A percentile compares a stretch with the other conserved stretches of the same genome.
Conservation (phyloP, 2,329 filamentous ascomycete genomes). For the Westerdykella ornata region DNA sequence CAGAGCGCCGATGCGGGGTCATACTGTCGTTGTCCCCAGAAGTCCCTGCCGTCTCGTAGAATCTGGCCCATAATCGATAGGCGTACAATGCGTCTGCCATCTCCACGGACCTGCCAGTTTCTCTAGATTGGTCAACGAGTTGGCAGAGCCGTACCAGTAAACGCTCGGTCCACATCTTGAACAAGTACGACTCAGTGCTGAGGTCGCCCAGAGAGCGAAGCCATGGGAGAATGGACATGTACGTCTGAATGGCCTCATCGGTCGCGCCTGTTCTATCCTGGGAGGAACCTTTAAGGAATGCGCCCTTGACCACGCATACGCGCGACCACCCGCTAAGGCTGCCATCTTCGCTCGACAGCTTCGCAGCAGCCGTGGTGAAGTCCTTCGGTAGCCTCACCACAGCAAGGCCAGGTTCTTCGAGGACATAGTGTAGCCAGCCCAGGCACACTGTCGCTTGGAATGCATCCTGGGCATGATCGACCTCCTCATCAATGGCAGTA, state of each 20-base stretch:
- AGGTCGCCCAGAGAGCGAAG: slow-evolving; percentile 52
- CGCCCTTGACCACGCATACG: slow-evolving; percentile 71
- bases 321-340: slow-evolving; percentile 66
- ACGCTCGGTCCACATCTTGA: slow-evolving; percentile 71
- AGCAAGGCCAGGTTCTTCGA: slow-evolving; percentile 61
- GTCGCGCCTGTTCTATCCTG: slow-evolving; percentile 39
- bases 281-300: slow-evolving; percentile 61
- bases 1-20: slow-evolving; percentile 48
- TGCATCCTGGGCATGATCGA: slow-evolving; percentile 46
- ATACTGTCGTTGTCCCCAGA: slow-evolving; percentile 13
- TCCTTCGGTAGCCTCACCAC: slow-evolving; percentile 57
- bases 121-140: slow-evolving; percentile 55
- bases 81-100: slow-evolving; percentile 38
- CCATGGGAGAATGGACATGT: slow-evolving; percentile 59
- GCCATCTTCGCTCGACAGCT: slow-evolving; percentile 26
- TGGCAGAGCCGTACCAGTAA: slow-evolving; percentile 69
- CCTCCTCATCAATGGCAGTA: slow-evolving; percentile 37
- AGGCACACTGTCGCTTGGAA: slow-evolving; percentile 77
- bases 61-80: slow-evolving; percentile 60
- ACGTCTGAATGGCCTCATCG: slow-evolving; percentile 59
- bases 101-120: slow-evolving; percentile 22
- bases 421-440: slow-evolving; percentile 76
- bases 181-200: slow-evolving; percentile 47
- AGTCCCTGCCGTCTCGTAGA: slow-evolving; percentile 48
- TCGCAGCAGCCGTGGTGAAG: slow-evolving; percentile 39